phyloP scores from a whole-genome alignment of 2,329 filamentous ascomycete genomes.

The Calonectria ilicicola region DNA sequence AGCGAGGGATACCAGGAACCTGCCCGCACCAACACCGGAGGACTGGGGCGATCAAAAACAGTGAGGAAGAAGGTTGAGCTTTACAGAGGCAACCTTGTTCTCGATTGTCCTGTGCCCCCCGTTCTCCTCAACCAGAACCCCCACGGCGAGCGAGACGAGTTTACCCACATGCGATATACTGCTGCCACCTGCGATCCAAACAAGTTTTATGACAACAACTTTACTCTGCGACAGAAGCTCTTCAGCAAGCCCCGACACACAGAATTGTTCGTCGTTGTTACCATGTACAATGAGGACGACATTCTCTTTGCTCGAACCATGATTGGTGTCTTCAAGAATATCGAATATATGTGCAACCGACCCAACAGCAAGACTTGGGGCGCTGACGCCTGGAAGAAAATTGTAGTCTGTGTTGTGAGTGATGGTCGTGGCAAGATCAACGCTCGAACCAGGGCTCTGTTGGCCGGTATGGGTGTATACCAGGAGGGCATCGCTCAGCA shows the following conservation, averaged over 20 bases:
- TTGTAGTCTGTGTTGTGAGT: constrained; percentile 97
- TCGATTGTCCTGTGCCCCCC: constrained; percentile 96
- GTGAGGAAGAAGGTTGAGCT: constrained; percentile 94
- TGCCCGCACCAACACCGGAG: constrained; percentile 51
- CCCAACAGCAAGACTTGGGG: constrained; percentile 98
- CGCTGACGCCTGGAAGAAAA: constrained; percentile 99
- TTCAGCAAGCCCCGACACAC: constrained; percentile 94
- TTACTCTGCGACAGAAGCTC: constrained; percentile 89
- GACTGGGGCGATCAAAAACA: constrained; percentile 93
- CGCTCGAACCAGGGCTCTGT: constrained; percentile 85
- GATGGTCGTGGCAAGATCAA: constrained; percentile 99
- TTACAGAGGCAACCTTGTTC: constrained; percentile 95
- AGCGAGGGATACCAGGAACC: constrained; percentile 60
- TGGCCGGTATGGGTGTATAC: constrained; percentile 95
- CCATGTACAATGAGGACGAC: constrained; percentile 99
- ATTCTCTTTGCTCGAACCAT: constrained; percentile 95
- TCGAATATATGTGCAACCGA: constrained; percentile 96
- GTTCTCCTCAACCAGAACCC: constrained; percentile 87
- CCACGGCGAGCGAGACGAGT: constrained; percentile 92
- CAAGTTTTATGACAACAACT: constrained; percentile 89
- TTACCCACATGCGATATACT: constrained; percentile 92
- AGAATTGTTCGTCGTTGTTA: constrained; percentile 95
- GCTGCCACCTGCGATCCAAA: constrained; percentile 94
- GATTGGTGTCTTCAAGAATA: constrained; percentile 98
- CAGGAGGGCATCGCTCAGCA: constrained; percentile 99